Evolutionary conservation across 805 yeast species (phyloP).

Genomic region (Brettanomyces naardenensis): DNA sequence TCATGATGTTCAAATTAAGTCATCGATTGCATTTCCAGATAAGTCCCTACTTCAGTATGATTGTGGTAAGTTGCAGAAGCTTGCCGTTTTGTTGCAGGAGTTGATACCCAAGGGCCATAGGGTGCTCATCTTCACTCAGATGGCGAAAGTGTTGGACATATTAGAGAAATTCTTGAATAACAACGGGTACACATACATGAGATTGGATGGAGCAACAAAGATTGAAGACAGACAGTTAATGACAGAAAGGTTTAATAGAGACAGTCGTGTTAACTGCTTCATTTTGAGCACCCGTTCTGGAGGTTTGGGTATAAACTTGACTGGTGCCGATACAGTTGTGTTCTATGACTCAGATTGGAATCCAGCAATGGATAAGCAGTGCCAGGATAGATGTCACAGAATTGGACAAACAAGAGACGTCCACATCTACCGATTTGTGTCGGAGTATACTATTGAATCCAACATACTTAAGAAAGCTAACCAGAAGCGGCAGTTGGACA

Average conservation of each 20-base stretch:
- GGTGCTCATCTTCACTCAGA: constrained; percentile 92
- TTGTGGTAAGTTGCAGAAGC: constrained; percentile 90
- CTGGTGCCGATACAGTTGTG: constrained; percentile 98
- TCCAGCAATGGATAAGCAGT: constrained; percentile 98
- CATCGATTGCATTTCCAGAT: constrained; percentile 94
- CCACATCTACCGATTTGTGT: constrained; percentile 91
- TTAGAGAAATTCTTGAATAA: constrained; percentile 88
- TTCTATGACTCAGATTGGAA: constrained; percentile 99
- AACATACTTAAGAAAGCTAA: constrained; percentile 90
- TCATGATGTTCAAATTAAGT: constrained; percentile 76
- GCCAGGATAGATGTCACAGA: constrained; percentile 98
- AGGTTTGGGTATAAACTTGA: constrained; percentile 93
- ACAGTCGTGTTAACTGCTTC: constrained; percentile 79
- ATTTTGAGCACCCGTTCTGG: constrained; percentile 95
- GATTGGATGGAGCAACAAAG: constrained; percentile 95
- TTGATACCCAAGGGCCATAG: constrained; percentile 84
- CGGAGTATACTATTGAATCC: constrained; percentile 93
- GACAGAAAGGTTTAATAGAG: constrained; percentile 89
- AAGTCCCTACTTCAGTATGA: constrained; percentile 87
- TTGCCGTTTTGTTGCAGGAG: constrained; percentile 68
- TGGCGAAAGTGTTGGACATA: constrained; percentile 94
- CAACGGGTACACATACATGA: constrained; percentile 89
- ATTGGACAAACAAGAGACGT: constrained; percentile 98
- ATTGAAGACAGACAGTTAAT: constrained; percentile 93
- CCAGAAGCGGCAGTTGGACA: constrained; percentile 88